phyloP scores from a whole-genome alignment of 805 yeast genomes.

The Teunomyces atbi region DNA sequence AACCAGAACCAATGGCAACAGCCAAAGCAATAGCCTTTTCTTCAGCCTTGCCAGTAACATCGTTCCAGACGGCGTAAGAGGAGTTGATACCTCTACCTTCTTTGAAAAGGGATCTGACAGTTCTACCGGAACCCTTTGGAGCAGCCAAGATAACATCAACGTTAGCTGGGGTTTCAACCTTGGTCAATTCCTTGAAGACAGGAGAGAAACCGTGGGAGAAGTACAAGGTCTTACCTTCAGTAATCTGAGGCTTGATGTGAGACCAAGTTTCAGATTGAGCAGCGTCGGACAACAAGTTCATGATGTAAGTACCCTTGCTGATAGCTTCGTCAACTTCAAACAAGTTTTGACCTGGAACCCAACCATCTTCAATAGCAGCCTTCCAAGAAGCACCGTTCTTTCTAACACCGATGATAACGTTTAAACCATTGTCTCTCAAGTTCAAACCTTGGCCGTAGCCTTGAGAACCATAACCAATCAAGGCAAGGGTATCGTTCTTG shows the following conservation, averaged over 20 bases:
- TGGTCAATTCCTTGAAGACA: slow-evolving; percentile 95
- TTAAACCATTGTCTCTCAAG: slow-evolving; percentile 98
- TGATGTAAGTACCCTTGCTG: slow-evolving; percentile 84
- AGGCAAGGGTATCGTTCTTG: slow-evolving; percentile 96
- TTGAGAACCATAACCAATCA: slow-evolving; percentile 99
- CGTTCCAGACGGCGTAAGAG: slow-evolving; percentile 99
- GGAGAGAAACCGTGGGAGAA: slow-evolving; percentile 99
- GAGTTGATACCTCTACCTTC: slow-evolving; percentile 99
- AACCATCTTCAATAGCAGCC: slow-evolving; percentile 98
- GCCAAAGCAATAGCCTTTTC: slow-evolving; percentile 98
- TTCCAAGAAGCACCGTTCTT: slow-evolving; percentile 99
- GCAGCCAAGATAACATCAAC: slow-evolving; percentile 98
- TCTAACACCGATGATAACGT: slow-evolving; percentile 97
- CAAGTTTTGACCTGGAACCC: slow-evolving; percentile 99
- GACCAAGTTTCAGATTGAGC: slow-evolving; percentile 99
- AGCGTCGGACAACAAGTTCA: slow-evolving; percentile 98
- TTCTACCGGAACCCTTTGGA: slow-evolving; percentile 99
- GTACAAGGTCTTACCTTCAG: slow-evolving; percentile 97
- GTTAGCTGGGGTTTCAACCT: slow-evolving; percentile 92
- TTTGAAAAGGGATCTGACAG: slow-evolving; percentile 98
- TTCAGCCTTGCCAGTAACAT: slow-evolving; percentile 97
- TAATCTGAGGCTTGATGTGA: slow-evolving; percentile 80
- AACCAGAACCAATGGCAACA: slow-evolving; percentile 99
- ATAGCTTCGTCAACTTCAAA: slow-evolving; percentile 95
- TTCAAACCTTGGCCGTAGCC: slow-evolving; percentile 99